Evolutionary conservation across 1,284 basidiomycete species (phyloP).

Genomic region (Ceratobasidium sp.): DNA sequence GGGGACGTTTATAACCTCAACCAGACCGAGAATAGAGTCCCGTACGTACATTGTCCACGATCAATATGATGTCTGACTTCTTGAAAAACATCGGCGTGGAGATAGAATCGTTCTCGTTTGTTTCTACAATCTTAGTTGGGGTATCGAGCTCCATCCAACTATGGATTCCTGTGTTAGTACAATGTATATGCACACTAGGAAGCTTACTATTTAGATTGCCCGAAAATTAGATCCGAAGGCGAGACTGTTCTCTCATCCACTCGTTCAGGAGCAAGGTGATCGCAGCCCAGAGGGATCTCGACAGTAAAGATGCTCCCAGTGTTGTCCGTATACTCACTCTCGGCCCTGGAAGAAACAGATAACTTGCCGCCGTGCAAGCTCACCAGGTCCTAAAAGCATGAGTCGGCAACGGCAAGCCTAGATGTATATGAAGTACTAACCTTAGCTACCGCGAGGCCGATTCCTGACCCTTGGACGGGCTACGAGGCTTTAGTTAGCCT

Average conservation of each 20-base stretch:
- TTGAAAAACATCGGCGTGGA: slow-evolving; percentile 51
- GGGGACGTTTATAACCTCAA: not conserved
- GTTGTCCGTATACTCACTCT: not conserved
- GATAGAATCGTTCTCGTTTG: slow-evolving; percentile 49
- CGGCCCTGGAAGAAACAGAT: slow-evolving; percentile 7
- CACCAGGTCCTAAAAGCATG: slow-evolving; percentile 53
- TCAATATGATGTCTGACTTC: slow-evolving; percentile 52
- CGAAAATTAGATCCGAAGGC: too few relatives aligned
- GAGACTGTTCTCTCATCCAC: too few relatives aligned
- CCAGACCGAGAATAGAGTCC: not conserved
- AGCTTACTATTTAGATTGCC: too few relatives aligned
- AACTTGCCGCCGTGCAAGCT: slow-evolving; percentile 55
- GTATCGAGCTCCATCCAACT: too few relatives aligned
- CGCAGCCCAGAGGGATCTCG: slow-evolving; percentile 20
- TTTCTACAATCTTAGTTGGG: too few relatives aligned
- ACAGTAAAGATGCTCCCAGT: slow-evolving; percentile 31
- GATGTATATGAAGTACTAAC: not conserved
- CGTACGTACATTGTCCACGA: slow-evolving; percentile 46
- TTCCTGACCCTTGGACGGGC: slow-evolving; percentile 55
- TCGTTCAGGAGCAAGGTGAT: slow-evolving; percentile 9
- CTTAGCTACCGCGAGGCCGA: slow-evolving; percentile 56
- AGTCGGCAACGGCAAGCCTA: not conserved
- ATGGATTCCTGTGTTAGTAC: too few relatives aligned
- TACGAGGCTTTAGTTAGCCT: too few relatives aligned
- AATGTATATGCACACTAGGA: too few relatives aligned